phyloP scores from a whole-genome alignment of 345 rosid species.

The Ceriops decandra region DNA sequence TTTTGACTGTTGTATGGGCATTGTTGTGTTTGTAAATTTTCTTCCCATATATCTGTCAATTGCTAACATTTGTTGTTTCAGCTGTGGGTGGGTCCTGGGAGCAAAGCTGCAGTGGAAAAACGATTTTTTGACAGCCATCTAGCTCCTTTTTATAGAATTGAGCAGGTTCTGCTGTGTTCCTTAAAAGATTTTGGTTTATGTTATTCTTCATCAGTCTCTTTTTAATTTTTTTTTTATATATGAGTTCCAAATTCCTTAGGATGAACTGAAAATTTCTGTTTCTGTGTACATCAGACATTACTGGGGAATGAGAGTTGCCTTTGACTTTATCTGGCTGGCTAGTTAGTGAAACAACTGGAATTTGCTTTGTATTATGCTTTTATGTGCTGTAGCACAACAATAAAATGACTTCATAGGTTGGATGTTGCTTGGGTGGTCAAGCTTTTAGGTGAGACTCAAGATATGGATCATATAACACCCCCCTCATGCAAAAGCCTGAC shows the following conservation, averaged over 20 bases:
- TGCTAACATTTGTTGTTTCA: constrained; percentile 35
- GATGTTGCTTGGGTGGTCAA: too few species aligned
- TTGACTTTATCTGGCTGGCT: too few species aligned
- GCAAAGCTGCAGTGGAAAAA: constrained; percentile 91
- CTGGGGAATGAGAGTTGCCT: neutral
- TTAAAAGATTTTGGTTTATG: constrained; percentile 3
- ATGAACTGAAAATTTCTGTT: neutral
- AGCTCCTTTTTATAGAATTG: constrained; percentile 94
- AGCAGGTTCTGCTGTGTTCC: constrained; percentile 57
- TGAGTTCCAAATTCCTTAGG: neutral
- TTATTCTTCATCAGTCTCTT: constrained; percentile 7
- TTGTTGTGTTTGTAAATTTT: neutral
- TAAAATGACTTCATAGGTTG: too few species aligned
- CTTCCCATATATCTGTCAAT: constrained; percentile 9
- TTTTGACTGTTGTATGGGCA: too few species aligned
- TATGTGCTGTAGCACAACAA: too few species aligned
- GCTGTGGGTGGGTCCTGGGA: constrained; percentile 99
- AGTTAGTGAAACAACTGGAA: neutral
- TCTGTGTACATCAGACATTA: neutral
- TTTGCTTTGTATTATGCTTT: neutral
- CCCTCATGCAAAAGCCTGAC: too few species aligned
- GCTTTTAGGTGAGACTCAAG: too few species aligned
- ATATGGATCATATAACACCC: too few species aligned
- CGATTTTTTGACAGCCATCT: constrained; percentile 80
- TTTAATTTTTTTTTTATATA: neutral